Percentiles rank a stretch among this genome's conserved stretches.
These are phyloP conservation scores for Fusarium humuli DNA, from an alignment of 2,329 filamentous ascomycete species.

Conservation along the genomic window DNA sequence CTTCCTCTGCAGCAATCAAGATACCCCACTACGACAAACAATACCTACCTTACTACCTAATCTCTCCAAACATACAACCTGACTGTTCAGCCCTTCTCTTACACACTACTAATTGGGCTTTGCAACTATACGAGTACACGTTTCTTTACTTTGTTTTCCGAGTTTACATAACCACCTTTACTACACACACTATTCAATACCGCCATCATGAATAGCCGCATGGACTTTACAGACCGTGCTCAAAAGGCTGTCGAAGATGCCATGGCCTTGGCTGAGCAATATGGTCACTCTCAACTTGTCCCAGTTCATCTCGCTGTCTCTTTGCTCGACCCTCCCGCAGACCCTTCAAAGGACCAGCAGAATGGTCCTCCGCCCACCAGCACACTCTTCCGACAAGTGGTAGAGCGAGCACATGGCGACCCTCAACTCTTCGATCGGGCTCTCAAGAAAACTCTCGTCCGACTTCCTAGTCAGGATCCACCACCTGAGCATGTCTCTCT, in stretches of 20 bases:
- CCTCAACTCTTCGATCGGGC: conserved; percentile 87
- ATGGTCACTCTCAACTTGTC: conserved; percentile 89
- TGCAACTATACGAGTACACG: conserved; percentile 9
- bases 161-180: not conserved
- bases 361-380: conserved; percentile 74
- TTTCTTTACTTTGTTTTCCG: not conserved
- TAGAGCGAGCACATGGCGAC: conserved; percentile 94
- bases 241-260: conserved; percentile 91
- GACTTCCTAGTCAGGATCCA: conserved; percentile 92
- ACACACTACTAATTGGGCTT: conserved; percentile 24
- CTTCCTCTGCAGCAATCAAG: conserved; percentile 24
- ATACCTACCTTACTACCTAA: conserved; percentile 36
- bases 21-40: conserved; percentile 39
- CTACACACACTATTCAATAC: conserved; percentile 4
- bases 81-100: conserved; percentile 24
- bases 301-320: conserved; percentile 90
- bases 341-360: conserved; percentile 85
- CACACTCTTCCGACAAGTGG: conserved; percentile 93
- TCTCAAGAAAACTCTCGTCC: conserved; percentile 91
- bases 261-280: conserved; percentile 87
- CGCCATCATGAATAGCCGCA: conserved; percentile 75
- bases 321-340: conserved; percentile 79
- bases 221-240: conserved; percentile 94
- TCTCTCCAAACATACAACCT: conserved; percentile 36
- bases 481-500: conserved; percentile 90